Conservation (phyloP, 1,139 yeast species). For the Pichiaceae sp. region DNA sequence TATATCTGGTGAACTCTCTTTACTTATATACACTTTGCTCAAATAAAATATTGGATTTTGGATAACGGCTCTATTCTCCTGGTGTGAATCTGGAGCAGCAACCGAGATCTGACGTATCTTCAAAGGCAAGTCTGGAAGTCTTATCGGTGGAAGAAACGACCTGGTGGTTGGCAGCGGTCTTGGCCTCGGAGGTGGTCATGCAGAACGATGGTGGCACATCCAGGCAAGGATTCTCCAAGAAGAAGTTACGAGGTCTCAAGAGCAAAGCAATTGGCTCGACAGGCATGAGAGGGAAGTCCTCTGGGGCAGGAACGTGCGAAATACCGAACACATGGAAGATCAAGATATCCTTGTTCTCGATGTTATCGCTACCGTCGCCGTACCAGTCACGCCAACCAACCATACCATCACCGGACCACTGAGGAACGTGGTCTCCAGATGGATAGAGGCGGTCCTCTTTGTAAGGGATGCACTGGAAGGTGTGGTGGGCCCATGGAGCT, state of each 20-base stretch:
- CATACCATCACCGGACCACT: conserved; percentile 68
- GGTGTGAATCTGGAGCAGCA: conserved; percentile 17
- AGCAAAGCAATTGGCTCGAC: conserved; percentile 70
- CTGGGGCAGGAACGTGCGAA: conserved; percentile 83
- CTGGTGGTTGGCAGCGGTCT: conserved; percentile 28
- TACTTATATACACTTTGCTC: neutral
- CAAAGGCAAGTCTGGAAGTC: conserved; percentile 35
- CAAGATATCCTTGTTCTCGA: conserved; percentile 64
- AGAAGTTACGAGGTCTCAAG: conserved; percentile 73
- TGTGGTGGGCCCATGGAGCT: conserved; percentile 71
- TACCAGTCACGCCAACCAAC: conserved; percentile 69
- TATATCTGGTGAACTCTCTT: neutral
- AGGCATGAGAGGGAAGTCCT: conserved; percentile 87
- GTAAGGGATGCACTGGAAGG: conserved; percentile 65
- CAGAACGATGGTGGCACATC: conserved; percentile 68
- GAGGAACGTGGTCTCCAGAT: conserved; percentile 74
- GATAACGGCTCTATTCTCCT: conserved; percentile 2
- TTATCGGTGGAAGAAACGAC: conserved; percentile 45
- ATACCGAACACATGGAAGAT: conserved; percentile 78
- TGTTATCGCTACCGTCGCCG: conserved; percentile 53
- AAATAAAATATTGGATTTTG: neutral
- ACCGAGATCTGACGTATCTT: conserved; percentile 16
- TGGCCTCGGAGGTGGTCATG: conserved; percentile 54
- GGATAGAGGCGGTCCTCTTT: conserved; percentile 63
- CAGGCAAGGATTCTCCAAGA: conserved; percentile 66